Base-by-base conservation (phyloP, 805 yeast species). In the Teunomyces stri region DNA sequence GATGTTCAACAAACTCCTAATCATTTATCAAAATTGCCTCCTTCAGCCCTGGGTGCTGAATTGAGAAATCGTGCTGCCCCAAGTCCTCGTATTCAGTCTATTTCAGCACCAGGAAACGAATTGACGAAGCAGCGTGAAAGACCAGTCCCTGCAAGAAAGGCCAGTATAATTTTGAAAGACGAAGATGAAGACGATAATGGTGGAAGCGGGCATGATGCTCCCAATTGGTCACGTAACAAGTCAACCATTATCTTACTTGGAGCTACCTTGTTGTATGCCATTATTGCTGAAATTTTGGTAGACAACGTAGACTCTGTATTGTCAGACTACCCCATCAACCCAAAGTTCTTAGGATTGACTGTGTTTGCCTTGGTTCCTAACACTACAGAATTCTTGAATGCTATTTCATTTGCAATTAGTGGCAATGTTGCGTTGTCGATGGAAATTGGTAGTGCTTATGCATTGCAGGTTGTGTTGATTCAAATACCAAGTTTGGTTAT, bases 381-480 rank as follows among this genome's bases (percentile, higher is more conserved):
- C 61, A 89, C 98, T 5, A 94, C 99, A 0, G 99, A 94, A 68
- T 94, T 94, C 59, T 78, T 94, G 49, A 94, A 94, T 67, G 99
- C 98, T 58, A 91, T 94, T 48, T 90, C 97, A 21, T 94, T 94
- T 72, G 99, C 99, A 0, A 82, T 89, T 56, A 83, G 92, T 56
- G 99, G 99, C 1, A 94, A 94, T 56, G 96, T 94, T 46, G 96
- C 99, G 0, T 72, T 94, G 40, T 88, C 96, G 2, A 88, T 94
- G 96, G 99, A 94, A 63, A 94, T 94, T 65, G 99, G 99, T 50
- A 84, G 96, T 52, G 99, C 99, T 0, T 94, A 94, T 63, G 99
- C 96, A 0, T 74, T 94, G 49, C 99, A 94, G 65, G 99, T 94
- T 12, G 92, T 96, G 56, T 72, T 94, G 49, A 75, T 94, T 54